Percentiles rank a stretch among this genome's conserved stretches.
These are phyloP conservation scores for Amanita phalloides DNA, from an alignment of 768 basidiomycete species.

Conservation along the genomic window DNA sequence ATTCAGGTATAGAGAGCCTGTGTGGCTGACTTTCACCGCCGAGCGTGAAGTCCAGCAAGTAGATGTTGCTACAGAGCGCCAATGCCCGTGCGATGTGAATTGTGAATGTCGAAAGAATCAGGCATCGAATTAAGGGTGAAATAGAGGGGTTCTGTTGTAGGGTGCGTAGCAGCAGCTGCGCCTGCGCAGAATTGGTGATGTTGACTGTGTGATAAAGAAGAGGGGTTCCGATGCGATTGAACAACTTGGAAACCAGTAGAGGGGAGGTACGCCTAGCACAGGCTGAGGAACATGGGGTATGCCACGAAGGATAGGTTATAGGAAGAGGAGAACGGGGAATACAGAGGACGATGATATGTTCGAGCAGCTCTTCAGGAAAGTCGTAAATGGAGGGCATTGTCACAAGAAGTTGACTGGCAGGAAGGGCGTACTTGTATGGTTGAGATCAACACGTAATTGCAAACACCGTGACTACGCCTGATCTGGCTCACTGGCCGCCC, in stretches of 20 bases:
- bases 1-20: slow-evolving; percentile 14
- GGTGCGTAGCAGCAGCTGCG: slow-evolving; percentile 26
- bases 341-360: slow-evolving; percentile 19
- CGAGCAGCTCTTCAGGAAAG: slow-evolving; percentile 25
- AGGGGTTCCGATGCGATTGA: slow-evolving; percentile 47
- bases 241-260: slow-evolving; percentile 39
- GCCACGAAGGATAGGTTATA: slow-evolving; percentile 14
- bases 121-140: slow-evolving; percentile 22
- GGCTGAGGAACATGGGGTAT: slow-evolving; percentile 7
- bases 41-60: slow-evolving; percentile 26
- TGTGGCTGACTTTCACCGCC: slow-evolving; percentile 19
- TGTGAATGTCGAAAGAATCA: background rate
- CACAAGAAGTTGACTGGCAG: background rate
- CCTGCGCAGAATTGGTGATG: slow-evolving; percentile 28
- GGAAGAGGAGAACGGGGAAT: slow-evolving; percentile 17
- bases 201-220: slow-evolving; percentile 45
- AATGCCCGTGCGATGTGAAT: slow-evolving; percentile 26
- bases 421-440: slow-evolving; percentile 1
- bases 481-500: background rate
- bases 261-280: slow-evolving; percentile 22
- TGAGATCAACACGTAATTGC: background rate
- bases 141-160: slow-evolving; percentile 27
- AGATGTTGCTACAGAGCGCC: slow-evolving; percentile 12
- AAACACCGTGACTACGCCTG: background rate
- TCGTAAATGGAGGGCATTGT: slow-evolving; percentile 9